Evolutionary conservation across 495 filamentous ascomycete genomes (phyloP).

Genomic region (Neurospora sp.): DNA sequence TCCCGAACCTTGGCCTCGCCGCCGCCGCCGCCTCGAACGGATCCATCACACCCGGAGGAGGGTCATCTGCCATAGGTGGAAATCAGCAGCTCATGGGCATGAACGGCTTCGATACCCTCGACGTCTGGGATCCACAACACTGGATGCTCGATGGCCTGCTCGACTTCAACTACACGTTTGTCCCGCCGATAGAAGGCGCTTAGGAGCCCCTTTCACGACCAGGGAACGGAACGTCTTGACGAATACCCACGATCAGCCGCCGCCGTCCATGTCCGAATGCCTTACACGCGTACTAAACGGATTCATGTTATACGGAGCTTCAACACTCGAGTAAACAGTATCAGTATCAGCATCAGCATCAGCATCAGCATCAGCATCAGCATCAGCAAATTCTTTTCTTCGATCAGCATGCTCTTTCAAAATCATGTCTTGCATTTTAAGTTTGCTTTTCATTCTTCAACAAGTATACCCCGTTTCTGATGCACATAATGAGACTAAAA

Average conservation of each 20-base stretch:
- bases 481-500: neutral
- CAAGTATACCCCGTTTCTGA: conserved; percentile 1
- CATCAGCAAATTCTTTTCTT: neutral
- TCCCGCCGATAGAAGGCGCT: conserved; percentile 35
- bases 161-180: conserved; percentile 63
- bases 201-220: conserved; percentile 15
- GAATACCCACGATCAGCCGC: neutral
- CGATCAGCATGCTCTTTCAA: neutral
- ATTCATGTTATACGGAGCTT: neutral
- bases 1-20: conserved; percentile 19
- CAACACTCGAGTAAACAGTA: neutral
- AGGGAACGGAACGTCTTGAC: neutral
- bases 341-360: neutral
- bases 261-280: neutral
- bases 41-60: conserved; percentile 34
- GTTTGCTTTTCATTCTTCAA: conserved; percentile 1
- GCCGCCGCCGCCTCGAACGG: conserved; percentile 31
- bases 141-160: conserved; percentile 83
- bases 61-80: conserved; percentile 29
- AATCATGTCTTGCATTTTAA: neutral
- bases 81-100: conserved; percentile 30
- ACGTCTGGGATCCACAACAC: conserved; percentile 80
- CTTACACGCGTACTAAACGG: neutral
- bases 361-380: neutral
- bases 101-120: conserved; percentile 57